These are phyloP conservation scores for Lyophyllum semitale DNA, from an alignment of 768 basidiomycete species.

Conservation along the genomic window DNA sequence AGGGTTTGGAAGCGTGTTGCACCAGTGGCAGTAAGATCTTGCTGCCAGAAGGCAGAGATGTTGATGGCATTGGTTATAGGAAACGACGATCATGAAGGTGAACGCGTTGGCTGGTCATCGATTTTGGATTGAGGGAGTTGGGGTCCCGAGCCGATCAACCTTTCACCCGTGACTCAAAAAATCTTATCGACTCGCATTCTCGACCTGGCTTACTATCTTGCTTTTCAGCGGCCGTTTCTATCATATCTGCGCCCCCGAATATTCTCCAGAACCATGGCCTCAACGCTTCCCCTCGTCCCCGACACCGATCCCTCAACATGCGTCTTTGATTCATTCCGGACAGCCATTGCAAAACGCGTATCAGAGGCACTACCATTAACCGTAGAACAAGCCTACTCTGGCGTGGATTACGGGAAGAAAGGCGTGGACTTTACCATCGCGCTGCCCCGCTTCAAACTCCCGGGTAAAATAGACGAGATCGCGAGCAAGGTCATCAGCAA, in stretches of 20 bases:
- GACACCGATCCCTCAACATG: conserved; percentile 65
- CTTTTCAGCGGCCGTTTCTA: conserved; percentile 15
- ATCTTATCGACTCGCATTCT: conserved; percentile 18
- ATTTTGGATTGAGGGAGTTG: too few relatives aligned
- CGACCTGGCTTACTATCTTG: conserved; percentile 24
- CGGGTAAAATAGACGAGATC: conserved; percentile 79
- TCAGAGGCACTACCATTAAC: conserved; percentile 69
- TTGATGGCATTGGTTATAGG: too few relatives aligned
- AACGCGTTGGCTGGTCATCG: too few relatives aligned
- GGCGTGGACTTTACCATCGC: conserved; percentile 93
- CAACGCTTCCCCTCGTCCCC: conserved; percentile 32
- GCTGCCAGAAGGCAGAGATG: too few relatives aligned
- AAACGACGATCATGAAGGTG: too few relatives aligned
- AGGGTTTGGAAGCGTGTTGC: too few relatives aligned
- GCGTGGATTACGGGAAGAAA: conserved; percentile 90
- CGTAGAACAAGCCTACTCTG: conserved; percentile 77
- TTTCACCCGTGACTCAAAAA: conserved; percentile 21
- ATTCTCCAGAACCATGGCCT: conserved; percentile 22
- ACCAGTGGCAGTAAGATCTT: too few relatives aligned
- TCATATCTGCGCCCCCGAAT: conserved; percentile 10
- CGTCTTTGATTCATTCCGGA: conserved; percentile 76
- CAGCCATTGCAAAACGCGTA: conserved; percentile 74
- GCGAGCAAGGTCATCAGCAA: conserved; percentile 73
- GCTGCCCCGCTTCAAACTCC: conserved; percentile 85
- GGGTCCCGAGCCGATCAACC: conserved; percentile 15